These are phyloP conservation scores for Penicillium daleae DNA, from an alignment of 495 filamentous ascomycete genomes.

Conservation along the genomic window DNA sequence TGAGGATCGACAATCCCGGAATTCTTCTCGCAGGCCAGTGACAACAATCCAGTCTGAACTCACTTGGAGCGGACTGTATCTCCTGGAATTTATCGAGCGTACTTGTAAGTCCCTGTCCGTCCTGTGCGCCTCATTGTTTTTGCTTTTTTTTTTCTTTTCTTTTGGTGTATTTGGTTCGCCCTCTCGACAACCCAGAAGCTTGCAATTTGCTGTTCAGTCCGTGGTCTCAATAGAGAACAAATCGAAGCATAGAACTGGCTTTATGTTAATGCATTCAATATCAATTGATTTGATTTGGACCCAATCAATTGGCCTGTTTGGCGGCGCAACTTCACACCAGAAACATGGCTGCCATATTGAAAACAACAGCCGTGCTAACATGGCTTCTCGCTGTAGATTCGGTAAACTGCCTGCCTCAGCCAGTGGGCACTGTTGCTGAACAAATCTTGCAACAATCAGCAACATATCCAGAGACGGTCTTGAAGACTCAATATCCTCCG, in stretches of 20 bases:
- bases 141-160: background rate
- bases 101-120: constrained; percentile 28
- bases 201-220: constrained; percentile 14
- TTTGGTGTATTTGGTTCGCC: constrained; percentile 11
- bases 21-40: constrained; percentile 24
- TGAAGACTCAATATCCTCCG: constrained; percentile 46
- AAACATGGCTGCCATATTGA: constrained; percentile 22
- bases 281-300: constrained; percentile 2
- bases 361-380: constrained; percentile 38
- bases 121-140: background rate
- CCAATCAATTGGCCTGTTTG: background rate
- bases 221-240: constrained; percentile 10
- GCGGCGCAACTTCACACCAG: constrained; percentile 13
- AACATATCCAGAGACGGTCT: constrained; percentile 23
- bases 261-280: background rate
- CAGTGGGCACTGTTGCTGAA: constrained; percentile 16
- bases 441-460: constrained; percentile 24
- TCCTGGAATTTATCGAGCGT: constrained; percentile 22
- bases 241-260: constrained; percentile 16
- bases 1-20: constrained; percentile 25
- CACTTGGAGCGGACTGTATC: background rate
- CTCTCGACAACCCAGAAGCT: constrained; percentile 9
- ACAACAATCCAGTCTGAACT: constrained; percentile 21
- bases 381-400: constrained; percentile 40
- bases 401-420: constrained; percentile 31